These are phyloP conservation scores for Camellia granthamiana DNA, from an alignment of 148 eudicot species.

Conservation along the genomic window DNA sequence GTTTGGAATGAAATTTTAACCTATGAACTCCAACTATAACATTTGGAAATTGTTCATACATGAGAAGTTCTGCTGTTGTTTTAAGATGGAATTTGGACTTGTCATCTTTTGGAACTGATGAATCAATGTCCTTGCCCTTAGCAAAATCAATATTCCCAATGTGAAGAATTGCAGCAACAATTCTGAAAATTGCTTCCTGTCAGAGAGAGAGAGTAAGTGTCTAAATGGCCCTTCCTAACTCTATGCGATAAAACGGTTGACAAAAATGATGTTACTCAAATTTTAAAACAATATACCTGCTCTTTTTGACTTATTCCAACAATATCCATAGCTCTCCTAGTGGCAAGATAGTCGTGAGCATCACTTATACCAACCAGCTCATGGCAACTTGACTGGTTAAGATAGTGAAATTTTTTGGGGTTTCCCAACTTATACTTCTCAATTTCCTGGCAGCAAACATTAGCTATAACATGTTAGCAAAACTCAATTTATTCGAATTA, in stretches of 20 bases:
- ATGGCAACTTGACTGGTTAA: constrained; percentile 88
- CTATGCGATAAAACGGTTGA: background rate
- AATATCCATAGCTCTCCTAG: constrained; percentile 96
- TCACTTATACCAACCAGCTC: constrained; percentile 83
- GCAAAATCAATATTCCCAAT: constrained; percentile 91
- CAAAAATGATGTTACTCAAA: background rate
- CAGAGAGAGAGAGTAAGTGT: constrained; percentile 24
- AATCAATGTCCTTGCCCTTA: constrained; percentile 90
- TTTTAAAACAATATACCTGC: constrained; percentile 47
- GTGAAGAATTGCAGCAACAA: constrained; percentile 96
- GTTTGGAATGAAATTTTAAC: background rate
- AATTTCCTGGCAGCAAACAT: constrained; percentile 57
- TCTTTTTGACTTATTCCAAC: constrained; percentile 86
- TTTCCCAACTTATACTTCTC: constrained; percentile 71
- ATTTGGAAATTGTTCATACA: constrained; percentile 44
- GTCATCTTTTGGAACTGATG: constrained; percentile 87
- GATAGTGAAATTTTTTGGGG: constrained; percentile 85
- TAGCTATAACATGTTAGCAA: background rate
- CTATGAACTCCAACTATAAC: constrained; percentile 2
- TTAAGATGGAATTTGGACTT: constrained; percentile 87
- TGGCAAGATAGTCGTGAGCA: constrained; percentile 90
- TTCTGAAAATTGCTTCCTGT: constrained; percentile 99
- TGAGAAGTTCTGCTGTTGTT: constrained; percentile 83
- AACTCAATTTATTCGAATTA: background rate
- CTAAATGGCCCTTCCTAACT: constrained; percentile 9